Evolutionary conservation across 1,139 yeast species (phyloP).

Genomic region (Magnusiomyces magnusii): DNA sequence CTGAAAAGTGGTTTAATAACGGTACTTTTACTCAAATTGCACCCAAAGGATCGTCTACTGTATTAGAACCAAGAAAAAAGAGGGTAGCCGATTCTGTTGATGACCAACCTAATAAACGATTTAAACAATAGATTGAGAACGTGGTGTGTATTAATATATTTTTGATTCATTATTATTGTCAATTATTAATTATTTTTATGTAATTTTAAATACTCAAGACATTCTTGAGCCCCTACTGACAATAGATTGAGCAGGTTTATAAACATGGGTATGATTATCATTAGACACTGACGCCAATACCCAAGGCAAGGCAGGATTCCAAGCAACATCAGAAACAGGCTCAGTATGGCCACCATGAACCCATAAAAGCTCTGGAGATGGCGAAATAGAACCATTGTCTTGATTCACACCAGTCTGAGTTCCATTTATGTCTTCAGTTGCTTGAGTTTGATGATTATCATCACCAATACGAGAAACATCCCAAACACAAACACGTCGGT

Average conservation of each 20-base stretch:
- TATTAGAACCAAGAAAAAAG: slow-evolving; percentile 13
- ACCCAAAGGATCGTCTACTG: slow-evolving; percentile 12
- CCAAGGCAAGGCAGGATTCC: slow-evolving; percentile 78
- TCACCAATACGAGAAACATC: slow-evolving; percentile 42
- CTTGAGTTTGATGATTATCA: slow-evolving; percentile 20
- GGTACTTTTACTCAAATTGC: slow-evolving; percentile 29
- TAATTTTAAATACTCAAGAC: background rate
- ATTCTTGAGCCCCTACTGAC: slow-evolving; percentile 25
- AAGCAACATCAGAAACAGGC: slow-evolving; percentile 77
- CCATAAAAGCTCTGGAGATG: slow-evolving; percentile 44
- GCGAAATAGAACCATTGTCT: no score
- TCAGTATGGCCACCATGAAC: slow-evolving; percentile 86
- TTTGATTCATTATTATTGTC: background rate
- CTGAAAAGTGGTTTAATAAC: slow-evolving; percentile 29
- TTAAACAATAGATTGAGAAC: background rate
- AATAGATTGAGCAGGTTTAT: slow-evolving; percentile 48
- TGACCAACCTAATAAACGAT: slow-evolving; percentile 16
- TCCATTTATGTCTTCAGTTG: background rate
- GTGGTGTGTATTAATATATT: background rate
- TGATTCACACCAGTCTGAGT: no score
- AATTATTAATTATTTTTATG: background rate
- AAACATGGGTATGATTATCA: slow-evolving; percentile 81
- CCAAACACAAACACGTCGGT: slow-evolving; percentile 66
- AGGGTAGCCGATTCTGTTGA: slow-evolving; percentile 8
- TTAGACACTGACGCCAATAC: slow-evolving; percentile 77